Base-by-base conservation (phyloP, 331 rosid species). In the Saraca asoca region DNA sequence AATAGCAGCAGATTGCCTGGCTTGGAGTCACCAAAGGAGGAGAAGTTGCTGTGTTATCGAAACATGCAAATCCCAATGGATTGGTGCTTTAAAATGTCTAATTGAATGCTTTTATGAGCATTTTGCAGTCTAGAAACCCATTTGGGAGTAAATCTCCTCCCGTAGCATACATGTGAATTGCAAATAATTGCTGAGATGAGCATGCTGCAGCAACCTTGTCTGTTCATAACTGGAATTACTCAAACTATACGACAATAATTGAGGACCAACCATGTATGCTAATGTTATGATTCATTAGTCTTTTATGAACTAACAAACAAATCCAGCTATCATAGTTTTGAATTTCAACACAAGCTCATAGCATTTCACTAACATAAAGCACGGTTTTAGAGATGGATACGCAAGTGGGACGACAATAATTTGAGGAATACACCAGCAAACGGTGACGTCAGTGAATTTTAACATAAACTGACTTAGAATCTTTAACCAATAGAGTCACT, bases 21-120 rank as follows among this genome's bases (percentile, higher is more conserved):
- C 71, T 62, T 85, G 68, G 82, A 60, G 69, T 75, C 84, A 17
- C 55, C 67, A 63, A 86, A 68, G 76, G 84, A 82, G 56, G 74
- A 41, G 42, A 15, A 75, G 12, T 20, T 72, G 68, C 76, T 85
- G 7, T 57, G 80, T 72, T 75, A 66, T 72, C 64, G 73, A 46
- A 78, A 49, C 16, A 51, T 37, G 39, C 79, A 75, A 1, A 14
- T 58, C 84, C 14, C 49, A 69, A 12, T 79, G 95, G 83, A 78
- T 50, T 70, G 69, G 71, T 71, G 43, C 81, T 74, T 69, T 73
- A 39, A 66, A 74, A 42, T 66, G 44, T 61, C 69, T 62, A 20
- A 72, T 57, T 71, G 60, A 79, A 12, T 16, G 38, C 9, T 13
- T 8, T 20, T 44, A 7, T 13, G 33, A 44, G 55, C 20, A 12